Base-by-base conservation (phyloP, 1,284 basidiomycete species). In the Coniferiporia weirii region DNA sequence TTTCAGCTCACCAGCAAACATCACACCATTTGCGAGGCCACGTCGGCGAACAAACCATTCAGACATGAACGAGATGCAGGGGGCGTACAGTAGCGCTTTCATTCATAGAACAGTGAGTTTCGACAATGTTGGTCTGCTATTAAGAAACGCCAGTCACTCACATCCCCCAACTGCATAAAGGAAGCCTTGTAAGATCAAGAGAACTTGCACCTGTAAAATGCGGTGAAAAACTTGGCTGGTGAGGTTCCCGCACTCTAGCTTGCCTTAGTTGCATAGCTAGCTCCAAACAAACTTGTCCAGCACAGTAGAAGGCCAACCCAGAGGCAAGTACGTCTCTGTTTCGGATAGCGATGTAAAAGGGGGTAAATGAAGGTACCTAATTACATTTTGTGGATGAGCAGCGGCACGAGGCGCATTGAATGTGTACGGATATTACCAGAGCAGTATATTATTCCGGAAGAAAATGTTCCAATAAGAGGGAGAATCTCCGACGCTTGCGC, bases 21-120 rank as follows among this genome's bases (percentile, higher is more conserved):
- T 70, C 38, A 75, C 66, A 0, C 77, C 76, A 54, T 72, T 74
- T 1, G 77, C 77, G 12, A 76, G 65, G 0, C 77, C 77, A 17
- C 75, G 64, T 0, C 71, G 68, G 3, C 60, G 62, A 19, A 75
- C 68, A 60, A 79, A 79, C 77, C 77, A 79, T 56, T 78, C 76
- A 0, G 72, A 69, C 57, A 79, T 64, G 61, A 70, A 75, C 15
- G 68, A 71, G 13, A 77, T 67, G 35, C 66, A 69, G 1, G 73
- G 71, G 8, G 68, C 65, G 61, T 74, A 76, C 1, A 76, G 57
- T 17, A 77, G 54, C 5, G 72, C 73, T 75, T 53, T 27, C 27
- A 5, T 2, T 12, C 19, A 38, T 19, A 35, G 38, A 40, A 40
- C 5, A 27, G 27, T 5, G 38, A 40, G 3, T 40, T 40, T 40